phyloP scores from a whole-genome alignment of 1,284 basidiomycete genomes.

The Golubevia pallescens region DNA sequence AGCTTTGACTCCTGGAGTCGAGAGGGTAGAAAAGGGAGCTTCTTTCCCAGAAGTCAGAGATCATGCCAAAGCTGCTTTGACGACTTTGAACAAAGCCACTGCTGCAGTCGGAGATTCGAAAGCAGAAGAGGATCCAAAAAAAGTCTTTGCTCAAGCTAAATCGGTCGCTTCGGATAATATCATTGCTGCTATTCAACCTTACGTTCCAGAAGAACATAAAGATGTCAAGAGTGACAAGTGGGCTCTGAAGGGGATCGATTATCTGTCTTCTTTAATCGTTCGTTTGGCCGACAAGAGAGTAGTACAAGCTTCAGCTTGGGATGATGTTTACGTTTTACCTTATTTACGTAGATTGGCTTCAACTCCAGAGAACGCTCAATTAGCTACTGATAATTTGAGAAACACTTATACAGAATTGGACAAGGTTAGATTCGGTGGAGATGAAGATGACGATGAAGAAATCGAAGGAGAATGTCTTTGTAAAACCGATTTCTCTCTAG shows the following conservation, averaged over 20 bases:
- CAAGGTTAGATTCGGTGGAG: conserved; percentile 52
- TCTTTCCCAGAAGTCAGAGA: conserved; percentile 87
- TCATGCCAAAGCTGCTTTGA: conserved; percentile 52
- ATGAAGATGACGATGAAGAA: conserved; percentile 76
- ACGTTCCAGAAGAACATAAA: conserved; percentile 30
- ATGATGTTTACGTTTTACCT: conserved; percentile 54
- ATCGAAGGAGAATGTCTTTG: conserved; percentile 74
- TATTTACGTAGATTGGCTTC: conserved; percentile 25
- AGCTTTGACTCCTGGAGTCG: conserved; percentile 85
- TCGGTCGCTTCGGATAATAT: conserved; percentile 40
- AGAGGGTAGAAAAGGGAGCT: conserved; percentile 86
- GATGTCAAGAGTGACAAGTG: conserved; percentile 47
- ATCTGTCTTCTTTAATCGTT: conserved; percentile 40
- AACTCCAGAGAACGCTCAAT: conserved; percentile 37
- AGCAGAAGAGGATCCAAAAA: conserved; percentile 43
- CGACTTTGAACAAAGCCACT: conserved; percentile 51
- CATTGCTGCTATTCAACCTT: conserved; percentile 33
- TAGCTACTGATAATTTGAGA: conserved; percentile 46
- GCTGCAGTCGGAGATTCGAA: conserved; percentile 35
- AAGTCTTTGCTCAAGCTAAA: conserved; percentile 32
- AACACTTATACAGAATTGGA: conserved; percentile 50
- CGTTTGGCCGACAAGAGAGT: conserved; percentile 61
- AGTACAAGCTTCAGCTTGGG: conserved; percentile 52
- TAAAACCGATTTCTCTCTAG: conserved; percentile 91
- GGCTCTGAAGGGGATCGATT: conserved; percentile 46